Evolutionary conservation across 805 yeast species (phyloP).

Genomic region (Diddensiella transvaalensis): DNA sequence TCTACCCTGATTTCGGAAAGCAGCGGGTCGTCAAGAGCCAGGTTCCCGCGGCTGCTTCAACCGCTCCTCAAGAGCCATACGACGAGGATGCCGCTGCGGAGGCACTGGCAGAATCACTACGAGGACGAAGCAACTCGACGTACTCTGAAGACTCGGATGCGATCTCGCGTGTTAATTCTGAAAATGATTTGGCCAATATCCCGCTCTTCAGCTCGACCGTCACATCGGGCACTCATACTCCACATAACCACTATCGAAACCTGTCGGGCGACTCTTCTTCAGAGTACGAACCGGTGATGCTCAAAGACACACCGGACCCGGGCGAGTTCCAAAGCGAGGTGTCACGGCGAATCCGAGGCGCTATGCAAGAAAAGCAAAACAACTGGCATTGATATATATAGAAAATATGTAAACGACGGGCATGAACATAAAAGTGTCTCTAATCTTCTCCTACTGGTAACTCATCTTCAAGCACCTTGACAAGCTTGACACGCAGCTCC

Average conservation of each 20-base stretch:
- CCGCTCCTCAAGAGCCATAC: neutral
- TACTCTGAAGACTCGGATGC: slow-evolving; percentile 51
- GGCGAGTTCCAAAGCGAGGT: slow-evolving; percentile 17
- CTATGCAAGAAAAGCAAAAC: slow-evolving; percentile 23
- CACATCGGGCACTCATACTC: slow-evolving; percentile 10
- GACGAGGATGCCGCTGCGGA: slow-evolving; percentile 19
- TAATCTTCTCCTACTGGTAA: slow-evolving; percentile 93
- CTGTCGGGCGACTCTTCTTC: slow-evolving; percentile 1
- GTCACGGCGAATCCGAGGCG: slow-evolving; percentile 24
- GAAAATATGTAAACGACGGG: neutral
- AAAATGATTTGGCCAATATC: slow-evolving; percentile 57
- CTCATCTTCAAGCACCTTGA: slow-evolving; percentile 80
- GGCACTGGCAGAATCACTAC: slow-evolving; percentile 6
- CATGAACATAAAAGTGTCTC: neutral
- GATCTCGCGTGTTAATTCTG: slow-evolving; percentile 58
- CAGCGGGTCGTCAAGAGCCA: slow-evolving; percentile 4
- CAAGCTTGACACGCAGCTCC: slow-evolving; percentile 69
- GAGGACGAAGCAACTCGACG: slow-evolving; percentile 13
- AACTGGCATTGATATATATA: slow-evolving; percentile 1
- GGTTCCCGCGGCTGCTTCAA: neutral
- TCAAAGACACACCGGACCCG: neutral
- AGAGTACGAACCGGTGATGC: neutral
- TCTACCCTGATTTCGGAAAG: slow-evolving; percentile 78
- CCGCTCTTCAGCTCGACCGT: slow-evolving; percentile 48
- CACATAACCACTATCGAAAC: slow-evolving; percentile 8